Percentiles rank a stretch among this genome's conserved stretches.
Evolutionary conservation across 2,329 filamentous ascomycete species (phyloP).

Genomic region (Nannizziopsis arthrosporioides): DNA sequence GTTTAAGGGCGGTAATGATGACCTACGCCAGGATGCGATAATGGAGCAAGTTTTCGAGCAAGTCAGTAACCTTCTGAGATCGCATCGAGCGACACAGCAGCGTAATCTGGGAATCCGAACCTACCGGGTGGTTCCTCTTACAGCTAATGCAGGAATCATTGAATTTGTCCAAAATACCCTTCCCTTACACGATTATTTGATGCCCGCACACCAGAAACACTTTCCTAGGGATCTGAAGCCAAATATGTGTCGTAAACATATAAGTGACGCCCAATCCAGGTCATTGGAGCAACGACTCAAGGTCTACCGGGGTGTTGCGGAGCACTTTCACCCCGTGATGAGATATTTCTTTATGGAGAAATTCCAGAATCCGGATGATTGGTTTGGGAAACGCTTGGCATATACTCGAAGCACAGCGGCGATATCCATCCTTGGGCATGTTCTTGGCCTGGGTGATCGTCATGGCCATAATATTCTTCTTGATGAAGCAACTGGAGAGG

Average conservation of each 20-base stretch:
- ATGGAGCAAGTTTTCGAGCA: conserved; percentile 99
- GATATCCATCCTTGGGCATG: conserved; percentile 86
- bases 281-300: conserved; percentile 59
- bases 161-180: conserved; percentile 94
- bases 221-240: conserved; percentile 73
- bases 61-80: conserved; percentile 77
- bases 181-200: conserved; percentile 80
- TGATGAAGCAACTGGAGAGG: conserved; percentile 79
- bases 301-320: conserved; percentile 65
- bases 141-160: conserved; percentile 75
- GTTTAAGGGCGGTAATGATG: conserved; percentile 91
- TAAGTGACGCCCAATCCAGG: conserved; percentile 59
- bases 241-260: conserved; percentile 64
- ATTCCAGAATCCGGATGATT: conserved; percentile 87
- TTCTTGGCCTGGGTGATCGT: conserved; percentile 83
- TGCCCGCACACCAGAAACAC: conserved; percentile 80
- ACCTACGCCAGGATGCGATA: conserved; percentile 89
- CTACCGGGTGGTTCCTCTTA: conserved; percentile 91
- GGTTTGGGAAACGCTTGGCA: conserved; percentile 78
- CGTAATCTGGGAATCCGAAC: conserved; percentile 83
- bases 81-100: conserved; percentile 76
- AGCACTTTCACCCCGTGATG: conserved; percentile 84
- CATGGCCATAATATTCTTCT: conserved; percentile 96
- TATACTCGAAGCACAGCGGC: conserved; percentile 90
- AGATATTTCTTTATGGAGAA: conserved; percentile 94